These are phyloP conservation scores for Hanseniaspora vineae DNA, from an alignment of 805 yeast genomes.

Conservation along the genomic window DNA sequence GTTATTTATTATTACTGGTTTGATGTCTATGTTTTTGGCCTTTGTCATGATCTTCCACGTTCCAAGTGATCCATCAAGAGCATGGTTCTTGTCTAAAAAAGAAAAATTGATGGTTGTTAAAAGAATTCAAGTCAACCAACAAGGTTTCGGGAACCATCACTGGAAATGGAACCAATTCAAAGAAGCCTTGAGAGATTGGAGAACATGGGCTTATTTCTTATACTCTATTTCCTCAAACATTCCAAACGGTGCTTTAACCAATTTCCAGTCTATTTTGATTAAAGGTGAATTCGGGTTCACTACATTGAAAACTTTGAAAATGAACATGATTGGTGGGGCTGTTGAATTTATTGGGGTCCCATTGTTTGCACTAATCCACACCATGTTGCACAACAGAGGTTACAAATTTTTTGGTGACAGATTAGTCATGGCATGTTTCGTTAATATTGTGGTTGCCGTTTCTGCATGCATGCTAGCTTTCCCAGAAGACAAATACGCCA, in stretches of 20 bases:
- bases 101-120: constrained; percentile 37
- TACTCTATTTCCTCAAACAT: constrained; percentile 30
- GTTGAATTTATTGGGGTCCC: constrained; percentile 31
- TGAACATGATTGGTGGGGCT: constrained; percentile 35
- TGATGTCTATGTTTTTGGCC: constrained; percentile 43
- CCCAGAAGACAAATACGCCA: constrained; percentile 23
- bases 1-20: constrained; percentile 47
- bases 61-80: constrained; percentile 43
- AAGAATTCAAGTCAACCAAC: constrained; percentile 41
- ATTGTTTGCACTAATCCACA: constrained; percentile 19
- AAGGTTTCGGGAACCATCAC: constrained; percentile 43
- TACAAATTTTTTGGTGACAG: constrained; percentile 12
- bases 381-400: constrained; percentile 6
- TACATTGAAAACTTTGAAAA: constrained; percentile 27
- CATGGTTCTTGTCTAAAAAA: constrained; percentile 33
- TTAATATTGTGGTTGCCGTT: constrained; percentile 19
- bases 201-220: constrained; percentile 35
- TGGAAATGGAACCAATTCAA: constrained; percentile 42
- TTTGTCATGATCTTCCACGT: constrained; percentile 33
- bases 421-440: constrained; percentile 23
- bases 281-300: constrained; percentile 31
- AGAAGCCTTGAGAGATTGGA: constrained; percentile 37
- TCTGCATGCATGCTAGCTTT: constrained; percentile 34
- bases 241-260: constrained; percentile 45
- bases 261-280: constrained; percentile 34